phyloP scores from a whole-genome alignment of 768 basidiomycete species.

The Tephrocybe sp. region DNA sequence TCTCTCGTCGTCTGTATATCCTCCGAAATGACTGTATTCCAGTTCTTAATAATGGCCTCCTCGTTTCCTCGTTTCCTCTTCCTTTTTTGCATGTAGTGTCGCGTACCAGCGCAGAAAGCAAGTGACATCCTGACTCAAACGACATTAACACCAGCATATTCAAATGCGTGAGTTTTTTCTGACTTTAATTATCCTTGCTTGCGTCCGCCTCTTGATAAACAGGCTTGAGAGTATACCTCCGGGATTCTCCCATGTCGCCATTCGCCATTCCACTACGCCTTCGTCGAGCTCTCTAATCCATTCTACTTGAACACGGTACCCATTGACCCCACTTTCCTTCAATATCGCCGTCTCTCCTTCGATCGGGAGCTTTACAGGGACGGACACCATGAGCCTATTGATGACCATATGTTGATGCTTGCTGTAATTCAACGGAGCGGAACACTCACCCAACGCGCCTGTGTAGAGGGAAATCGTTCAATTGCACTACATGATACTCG shows the following conservation, averaged over 20 bases:
- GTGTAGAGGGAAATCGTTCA: constrained; percentile 37
- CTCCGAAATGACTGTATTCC: not conserved
- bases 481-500: constrained; percentile 47
- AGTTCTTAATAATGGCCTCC: not conserved
- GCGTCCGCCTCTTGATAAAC: constrained; percentile 45
- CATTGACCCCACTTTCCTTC: constrained; percentile 56
- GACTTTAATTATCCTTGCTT: constrained; percentile 52
- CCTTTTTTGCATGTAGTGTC: not conserved
- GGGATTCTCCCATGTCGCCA: constrained; percentile 57
- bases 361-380: constrained; percentile 55
- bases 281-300: constrained; percentile 49
- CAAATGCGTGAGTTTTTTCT: not conserved
- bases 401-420: not conserved
- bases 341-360: constrained; percentile 42
- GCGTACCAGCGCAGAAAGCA: constrained; percentile 1
- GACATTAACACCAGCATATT: not conserved
- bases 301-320: constrained; percentile 57
- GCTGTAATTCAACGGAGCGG: not conserved
- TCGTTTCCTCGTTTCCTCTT: not conserved
- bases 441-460: constrained; percentile 44
- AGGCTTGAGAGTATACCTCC: constrained; percentile 56
- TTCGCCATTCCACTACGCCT: constrained; percentile 59
- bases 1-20: not conserved
- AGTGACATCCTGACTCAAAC: not conserved
- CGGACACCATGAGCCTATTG: constrained; percentile 39